Evolutionary conservation across 768 basidiomycete genomes (phyloP).

Genomic region (Lyophyllum decastes): DNA sequence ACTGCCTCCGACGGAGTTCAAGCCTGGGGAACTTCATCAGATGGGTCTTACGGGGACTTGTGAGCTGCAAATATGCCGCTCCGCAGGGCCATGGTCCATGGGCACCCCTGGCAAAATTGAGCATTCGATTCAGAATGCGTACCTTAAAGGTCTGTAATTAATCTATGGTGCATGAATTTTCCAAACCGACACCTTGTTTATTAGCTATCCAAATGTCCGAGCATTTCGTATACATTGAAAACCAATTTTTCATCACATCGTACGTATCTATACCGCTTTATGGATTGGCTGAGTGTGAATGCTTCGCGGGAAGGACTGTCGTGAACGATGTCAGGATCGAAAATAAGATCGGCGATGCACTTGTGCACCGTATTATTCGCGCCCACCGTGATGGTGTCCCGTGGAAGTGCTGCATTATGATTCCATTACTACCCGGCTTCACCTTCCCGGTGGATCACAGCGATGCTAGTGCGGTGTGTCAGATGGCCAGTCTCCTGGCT

Average conservation of each 20-base stretch:
- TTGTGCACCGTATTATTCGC: slow-evolving; percentile 87
- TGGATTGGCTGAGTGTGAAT: slow-evolving; percentile 7
- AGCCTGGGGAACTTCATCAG: slow-evolving; percentile 70
- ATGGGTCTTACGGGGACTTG: slow-evolving; percentile 93
- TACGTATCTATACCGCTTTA: slow-evolving; percentile 35
- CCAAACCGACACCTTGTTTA: not conserved
- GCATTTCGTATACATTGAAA: slow-evolving; percentile 98
- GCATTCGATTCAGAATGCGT: slow-evolving; percentile 93
- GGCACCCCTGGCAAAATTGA: slow-evolving; percentile 86
- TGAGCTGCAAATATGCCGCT: slow-evolving; percentile 95
- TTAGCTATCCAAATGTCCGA: slow-evolving; percentile 90
- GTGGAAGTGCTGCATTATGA: slow-evolving; percentile 92
- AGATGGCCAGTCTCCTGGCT: not conserved
- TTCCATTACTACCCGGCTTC: slow-evolving; percentile 93
- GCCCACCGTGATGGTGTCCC: slow-evolving; percentile 79
- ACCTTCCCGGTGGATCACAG: slow-evolving; percentile 89
- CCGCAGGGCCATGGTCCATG: slow-evolving; percentile 94
- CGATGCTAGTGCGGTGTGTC: slow-evolving; percentile 86
- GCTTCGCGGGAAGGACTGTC: slow-evolving; percentile 55
- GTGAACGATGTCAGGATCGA: slow-evolving; percentile 86
- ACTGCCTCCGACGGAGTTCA: slow-evolving; percentile 92
- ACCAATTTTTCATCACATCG: slow-evolving; percentile 92
- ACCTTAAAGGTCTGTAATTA: slow-evolving; percentile 78
- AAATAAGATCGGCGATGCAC: slow-evolving; percentile 92
- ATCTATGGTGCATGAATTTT: too few relatives aligned